A percentile compares a stretch with the other conserved stretches of the same genome.
Conservation (phyloP, 1,284 basidiomycete genomes). For the Apiotrichum domesticum region DNA sequence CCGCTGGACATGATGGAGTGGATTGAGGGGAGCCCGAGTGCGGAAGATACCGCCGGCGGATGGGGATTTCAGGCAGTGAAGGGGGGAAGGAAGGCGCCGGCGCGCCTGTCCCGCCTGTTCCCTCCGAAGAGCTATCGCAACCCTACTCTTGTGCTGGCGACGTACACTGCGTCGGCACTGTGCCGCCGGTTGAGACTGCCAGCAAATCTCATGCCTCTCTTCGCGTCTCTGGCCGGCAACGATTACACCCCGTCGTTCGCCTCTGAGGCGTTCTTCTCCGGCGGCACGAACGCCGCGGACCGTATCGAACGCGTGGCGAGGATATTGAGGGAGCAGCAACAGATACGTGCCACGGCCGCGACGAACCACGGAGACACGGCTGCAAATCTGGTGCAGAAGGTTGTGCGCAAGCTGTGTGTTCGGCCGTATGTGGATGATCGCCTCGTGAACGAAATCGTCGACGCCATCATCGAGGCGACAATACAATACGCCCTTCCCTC, state of each 20-base stretch:
- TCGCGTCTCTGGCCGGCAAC: conserved; percentile 81
- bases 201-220: conserved; percentile 65
- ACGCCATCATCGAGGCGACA: conserved; percentile 42
- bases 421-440: conserved; percentile 25
- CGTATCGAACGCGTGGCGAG: conserved; percentile 43
- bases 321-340: conserved; percentile 38
- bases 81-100: neutral
- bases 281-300: conserved; percentile 20
- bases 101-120: conserved; percentile 54
- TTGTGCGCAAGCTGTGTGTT: conserved; percentile 33
- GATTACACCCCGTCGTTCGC: conserved; percentile 61
- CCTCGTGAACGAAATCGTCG: conserved; percentile 23
- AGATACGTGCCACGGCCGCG: conserved; percentile 10
- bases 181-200: conserved; percentile 64
- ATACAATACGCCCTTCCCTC: conserved; percentile 42
- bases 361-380: conserved; percentile 36
- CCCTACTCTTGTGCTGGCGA: conserved; percentile 49
- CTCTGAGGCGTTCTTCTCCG: conserved; percentile 31
- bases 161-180: conserved; percentile 61
- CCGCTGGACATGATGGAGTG: conserved; percentile 74
- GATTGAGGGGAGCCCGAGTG: conserved; percentile 45
- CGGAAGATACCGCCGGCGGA: conserved; percentile 9
- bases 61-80: conserved; percentile 13
- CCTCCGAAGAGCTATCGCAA: conserved; percentile 49
- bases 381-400: conserved; percentile 34